These are phyloP conservation scores for Phytophthora melonis DNA, from an alignment of 352 stramenopile genomes.

Conservation along the genomic window DNA sequence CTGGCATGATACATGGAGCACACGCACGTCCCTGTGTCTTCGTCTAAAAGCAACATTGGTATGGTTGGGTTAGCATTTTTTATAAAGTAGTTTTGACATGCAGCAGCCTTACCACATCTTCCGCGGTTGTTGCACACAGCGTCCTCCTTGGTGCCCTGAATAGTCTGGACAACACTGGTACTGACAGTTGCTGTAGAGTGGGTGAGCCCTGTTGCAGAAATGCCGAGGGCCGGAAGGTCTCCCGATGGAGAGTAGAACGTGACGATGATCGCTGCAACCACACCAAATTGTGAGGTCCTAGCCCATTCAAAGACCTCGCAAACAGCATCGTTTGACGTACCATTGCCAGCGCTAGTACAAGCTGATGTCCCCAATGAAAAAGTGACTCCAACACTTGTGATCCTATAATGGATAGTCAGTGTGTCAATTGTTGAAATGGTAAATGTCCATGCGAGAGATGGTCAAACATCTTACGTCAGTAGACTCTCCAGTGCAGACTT, in stretches of 20 bases:
- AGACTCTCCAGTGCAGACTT: conserved; percentile 61
- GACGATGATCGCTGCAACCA: conserved; percentile 43
- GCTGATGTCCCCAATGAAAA: conserved; percentile 49
- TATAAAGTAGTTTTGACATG: too few relatives aligned
- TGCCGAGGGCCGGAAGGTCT: conserved; percentile 57
- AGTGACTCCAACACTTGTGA: conserved; percentile 56
- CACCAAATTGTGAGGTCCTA: not conserved
- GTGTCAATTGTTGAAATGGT: not conserved
- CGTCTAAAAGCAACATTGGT: conserved; percentile 43
- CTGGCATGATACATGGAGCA: conserved; percentile 69
- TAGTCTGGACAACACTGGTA: conserved; percentile 38
- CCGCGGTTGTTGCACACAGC: conserved; percentile 82
- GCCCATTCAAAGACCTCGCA: not conserved
- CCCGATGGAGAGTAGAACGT: conserved; percentile 78
- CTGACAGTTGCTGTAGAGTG: conserved; percentile 43
- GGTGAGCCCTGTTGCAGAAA: conserved; percentile 48
- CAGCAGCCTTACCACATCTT: conserved; percentile 58
- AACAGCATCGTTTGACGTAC: conserved; percentile 31
- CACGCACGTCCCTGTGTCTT: conserved; percentile 67
- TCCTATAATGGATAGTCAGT: conserved; percentile 35
- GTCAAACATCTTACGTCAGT: conserved; percentile 49
- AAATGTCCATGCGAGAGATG: not conserved
- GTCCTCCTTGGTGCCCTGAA: conserved; percentile 70
- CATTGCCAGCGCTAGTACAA: conserved; percentile 53
- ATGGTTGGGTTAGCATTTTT: not conserved